A percentile compares a stretch with the other conserved stretches of the same genome.
These are phyloP conservation scores for Cardamine resedifolia DNA, from an alignment of 345 rosid species.

Conservation along the genomic window DNA sequence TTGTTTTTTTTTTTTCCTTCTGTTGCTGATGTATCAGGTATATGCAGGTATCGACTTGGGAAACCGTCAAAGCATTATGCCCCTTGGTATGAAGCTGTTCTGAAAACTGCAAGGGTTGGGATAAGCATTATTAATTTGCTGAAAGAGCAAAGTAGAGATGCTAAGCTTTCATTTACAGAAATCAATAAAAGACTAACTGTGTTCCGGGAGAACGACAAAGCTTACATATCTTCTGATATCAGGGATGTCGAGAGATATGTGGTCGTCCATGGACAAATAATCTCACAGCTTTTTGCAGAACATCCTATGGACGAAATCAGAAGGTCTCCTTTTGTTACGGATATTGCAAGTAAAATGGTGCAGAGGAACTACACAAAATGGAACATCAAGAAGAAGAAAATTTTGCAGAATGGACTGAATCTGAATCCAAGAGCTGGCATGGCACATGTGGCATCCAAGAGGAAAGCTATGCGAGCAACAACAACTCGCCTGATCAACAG, in stretches of 20 bases:
- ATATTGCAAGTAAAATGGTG: slow-evolving; percentile 67
- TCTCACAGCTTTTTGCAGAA: slow-evolving; percentile 67
- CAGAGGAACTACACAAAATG: slow-evolving; percentile 75
- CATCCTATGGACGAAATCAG: slow-evolving; percentile 48
- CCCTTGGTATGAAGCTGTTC: slow-evolving; percentile 69
- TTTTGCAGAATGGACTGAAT: too few species aligned
- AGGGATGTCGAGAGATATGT: slow-evolving; percentile 64
- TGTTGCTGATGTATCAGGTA: background rate
- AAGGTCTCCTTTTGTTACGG: slow-evolving; percentile 59
- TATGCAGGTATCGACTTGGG: slow-evolving; percentile 84
- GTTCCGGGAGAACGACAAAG: slow-evolving; percentile 46
- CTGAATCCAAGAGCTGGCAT: too few species aligned
- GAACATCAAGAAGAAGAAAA: slow-evolving; percentile 73
- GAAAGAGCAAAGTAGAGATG: slow-evolving; percentile 52
- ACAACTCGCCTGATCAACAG: slow-evolving; percentile 74
- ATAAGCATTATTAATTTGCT: slow-evolving; percentile 63
- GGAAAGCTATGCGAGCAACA: too few species aligned
- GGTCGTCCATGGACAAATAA: slow-evolving; percentile 81
- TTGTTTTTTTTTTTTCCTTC: background rate
- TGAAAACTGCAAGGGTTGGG: slow-evolving; percentile 71
- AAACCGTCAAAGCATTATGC: slow-evolving; percentile 79
- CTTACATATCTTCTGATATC: slow-evolving; percentile 62
- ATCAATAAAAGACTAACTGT: slow-evolving; percentile 53
- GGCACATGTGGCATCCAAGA: too few species aligned
- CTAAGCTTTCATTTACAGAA: slow-evolving; percentile 63